Base-by-base conservation (phyloP, 805 yeast genomes). In the Candida oleophila region DNA sequence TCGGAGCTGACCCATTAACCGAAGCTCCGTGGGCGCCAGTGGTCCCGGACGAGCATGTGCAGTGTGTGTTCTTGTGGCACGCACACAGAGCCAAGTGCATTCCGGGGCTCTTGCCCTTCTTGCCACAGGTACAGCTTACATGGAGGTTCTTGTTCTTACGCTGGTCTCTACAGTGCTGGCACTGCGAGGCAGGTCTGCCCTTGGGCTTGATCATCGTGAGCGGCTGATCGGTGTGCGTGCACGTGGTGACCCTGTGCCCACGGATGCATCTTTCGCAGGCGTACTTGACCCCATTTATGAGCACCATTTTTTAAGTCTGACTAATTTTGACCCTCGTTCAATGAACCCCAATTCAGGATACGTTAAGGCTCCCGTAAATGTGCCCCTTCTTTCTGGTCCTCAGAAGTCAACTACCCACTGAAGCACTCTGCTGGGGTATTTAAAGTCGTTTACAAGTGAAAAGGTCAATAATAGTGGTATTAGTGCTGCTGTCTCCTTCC, bases 181-280 rank as follows among this genome's bases (percentile, higher is more conserved):
- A 92, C 59, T 90, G 96, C 1, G 96, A 84, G 0, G 96, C 83
- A 1, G 99, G 99, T 47, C 99, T 75, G 2, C 99, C 99, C 62
- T 94, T 94, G 15, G 96, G 97, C 61, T 94, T 94, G 64, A 94
- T 92, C 87, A 86, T 86, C 62, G 87, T 85, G 55, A 94, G 71
- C 3, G 96, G 95, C 59, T 88, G 89, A 55, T 94, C 96, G 0
- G 91, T 82, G 64, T 94, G 99, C 39, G 85, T 83, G 66, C 99
- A 94, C 2, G 96, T 82, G 1, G 97, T 87, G 40, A 92, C 99
- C 45, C 99, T 74, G 61, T 94, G 99, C 38, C 99, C 99, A 50
- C 99, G 77, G 42, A 94, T 91, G 66, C 99, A 92, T 49, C 97
- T 73, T 56, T 90, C 96, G 65, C 99, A 92, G 49, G 99, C 98